Percentiles rank a stretch among this genome's conserved stretches.
These are phyloP conservation scores for Camptophora hylomeconis DNA, from an alignment of 2,329 filamentous ascomycete species.

Conservation along the genomic window DNA sequence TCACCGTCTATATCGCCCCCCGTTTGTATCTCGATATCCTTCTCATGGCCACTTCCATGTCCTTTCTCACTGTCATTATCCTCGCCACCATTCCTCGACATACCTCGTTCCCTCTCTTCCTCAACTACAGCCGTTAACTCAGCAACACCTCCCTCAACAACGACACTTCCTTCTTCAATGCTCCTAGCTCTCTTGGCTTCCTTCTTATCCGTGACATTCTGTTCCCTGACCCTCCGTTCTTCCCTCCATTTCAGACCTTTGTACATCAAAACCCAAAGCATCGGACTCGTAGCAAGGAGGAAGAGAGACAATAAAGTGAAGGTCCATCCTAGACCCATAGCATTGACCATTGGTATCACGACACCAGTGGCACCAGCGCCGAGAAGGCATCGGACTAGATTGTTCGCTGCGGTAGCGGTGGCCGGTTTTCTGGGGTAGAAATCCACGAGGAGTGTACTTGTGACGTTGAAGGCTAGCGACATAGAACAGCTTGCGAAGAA, in stretches of 20 bases:
- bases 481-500: constrained; percentile 27
- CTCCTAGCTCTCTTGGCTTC: constrained; percentile 1
- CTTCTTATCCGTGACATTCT: constrained; percentile 11
- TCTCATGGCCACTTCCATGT: background rate
- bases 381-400: constrained; percentile 39
- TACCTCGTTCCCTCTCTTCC: constrained; percentile 2
- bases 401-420: constrained; percentile 40
- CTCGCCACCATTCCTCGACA: background rate
- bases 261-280: constrained; percentile 19
- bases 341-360: constrained; percentile 37
- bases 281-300: constrained; percentile 22
- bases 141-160: constrained; percentile 5
- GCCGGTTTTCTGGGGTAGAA: constrained; percentile 38
- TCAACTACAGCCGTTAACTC: constrained; percentile 6
- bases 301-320: constrained; percentile 27
- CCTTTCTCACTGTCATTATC: background rate
- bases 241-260: constrained; percentile 21
- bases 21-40: no score
- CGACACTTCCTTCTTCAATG: constrained; percentile 5
- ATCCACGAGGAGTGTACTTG: constrained; percentile 37
- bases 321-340: constrained; percentile 34
- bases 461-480: constrained; percentile 29
- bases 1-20: no score
- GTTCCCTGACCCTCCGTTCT: constrained; percentile 10
- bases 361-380: constrained; percentile 39